phyloP scores from a whole-genome alignment of 176 grass and related monocot genomes.

The Cenchrus fungigraminus region DNA sequence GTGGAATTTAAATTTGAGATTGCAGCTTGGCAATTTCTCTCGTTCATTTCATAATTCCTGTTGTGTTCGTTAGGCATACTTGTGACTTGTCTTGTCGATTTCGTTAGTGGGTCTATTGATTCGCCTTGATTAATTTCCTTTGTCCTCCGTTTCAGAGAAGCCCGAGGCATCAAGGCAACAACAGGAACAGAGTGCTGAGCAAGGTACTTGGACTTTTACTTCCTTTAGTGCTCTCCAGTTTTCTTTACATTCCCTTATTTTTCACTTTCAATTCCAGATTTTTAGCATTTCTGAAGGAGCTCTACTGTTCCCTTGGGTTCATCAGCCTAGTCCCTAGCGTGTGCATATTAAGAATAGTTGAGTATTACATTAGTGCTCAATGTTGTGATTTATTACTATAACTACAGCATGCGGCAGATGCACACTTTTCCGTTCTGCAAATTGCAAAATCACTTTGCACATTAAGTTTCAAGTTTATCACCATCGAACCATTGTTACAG shows the following conservation, averaged over 20 bases:
- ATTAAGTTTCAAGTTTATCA: conserved; percentile 11
- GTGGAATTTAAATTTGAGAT: not conserved
- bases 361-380: not conserved
- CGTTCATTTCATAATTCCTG: conserved; percentile 11
- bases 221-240: conserved; percentile 17
- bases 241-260: not conserved
- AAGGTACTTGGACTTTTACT: conserved; percentile 59
- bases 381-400: conserved; percentile 1
- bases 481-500: not conserved
- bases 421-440: conserved; percentile 9
- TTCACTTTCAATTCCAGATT: not conserved
- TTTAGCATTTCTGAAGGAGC: not conserved
- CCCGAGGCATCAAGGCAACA: conserved; percentile 63
- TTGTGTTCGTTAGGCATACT: not conserved
- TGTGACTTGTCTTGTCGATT: not conserved
- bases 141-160: conserved; percentile 60
- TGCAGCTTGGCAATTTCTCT: not conserved
- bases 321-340: not conserved
- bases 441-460: not conserved
- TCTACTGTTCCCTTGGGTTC: conserved; percentile 27
- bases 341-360: not conserved
- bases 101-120: conserved; percentile 2
- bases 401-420: not conserved
- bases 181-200: conserved; percentile 50
- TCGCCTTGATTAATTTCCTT: conserved; percentile 31